Base-by-base conservation (phyloP, 345 rosid genomes). In the Lagerstroemia speciosa region DNA sequence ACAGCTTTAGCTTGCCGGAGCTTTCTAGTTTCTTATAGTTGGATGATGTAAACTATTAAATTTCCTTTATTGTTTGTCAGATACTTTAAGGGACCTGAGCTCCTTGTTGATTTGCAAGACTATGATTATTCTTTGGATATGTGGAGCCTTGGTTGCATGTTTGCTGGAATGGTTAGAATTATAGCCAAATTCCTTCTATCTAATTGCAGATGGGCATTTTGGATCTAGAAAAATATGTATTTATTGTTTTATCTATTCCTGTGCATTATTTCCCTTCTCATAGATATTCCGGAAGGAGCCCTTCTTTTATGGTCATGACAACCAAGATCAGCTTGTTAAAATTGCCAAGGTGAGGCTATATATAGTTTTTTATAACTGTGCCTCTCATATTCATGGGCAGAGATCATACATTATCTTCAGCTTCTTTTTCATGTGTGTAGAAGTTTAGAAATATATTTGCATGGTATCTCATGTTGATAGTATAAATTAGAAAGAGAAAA, bases 71-170 rank as follows among this genome's bases (percentile, higher is more conserved):
- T 40, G 55, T 48, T n/a, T 71, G 63, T 41, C 75, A 87, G 97
- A 76, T 89, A 91, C 83, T 94, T 89, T 61, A 94, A 94, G 80
- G 99, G 99, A 43, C 99, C 99, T 0, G 99, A 94, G 72, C 96
- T 94, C 77, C 84, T 91, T 3, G 95, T 94, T 65, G 98, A 94
- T 74, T 83, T 94, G 50, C 98, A 88, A 80, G 99, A 91, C 76
- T 94, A 94, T 78, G 99, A 94, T 78, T 94, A 94, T 79, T 94
- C 99, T 12, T 78, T 91, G 79, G 99, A 91, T 74, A 91, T 94
- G 93, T 94, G 99, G 99, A 94, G 99, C 85, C 98, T 94, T 65
- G 98, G 98, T 33, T 94, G 99, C 76, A 94, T 91, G 99, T 89
- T 94, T 83, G 98, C 98, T 26, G 99, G 98, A 75, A 94, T 94